These are phyloP conservation scores for Rostrohypoxylon terebratum DNA, from an alignment of 495 filamentous ascomycete species.

Conservation along the genomic window DNA sequence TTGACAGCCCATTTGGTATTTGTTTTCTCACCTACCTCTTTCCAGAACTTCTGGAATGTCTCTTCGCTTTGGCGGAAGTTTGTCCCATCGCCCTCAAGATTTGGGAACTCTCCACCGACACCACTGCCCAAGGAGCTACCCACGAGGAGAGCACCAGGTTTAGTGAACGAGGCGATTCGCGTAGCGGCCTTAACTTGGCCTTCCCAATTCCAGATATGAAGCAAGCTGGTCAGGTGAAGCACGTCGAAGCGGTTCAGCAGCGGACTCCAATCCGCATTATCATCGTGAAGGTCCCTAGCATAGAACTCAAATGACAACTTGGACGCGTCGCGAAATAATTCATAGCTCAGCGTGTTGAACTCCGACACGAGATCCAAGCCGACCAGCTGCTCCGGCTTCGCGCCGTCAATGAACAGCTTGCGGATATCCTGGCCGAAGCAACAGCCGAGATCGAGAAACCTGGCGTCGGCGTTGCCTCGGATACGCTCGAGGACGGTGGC, in stretches of 20 bases:
- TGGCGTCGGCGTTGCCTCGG: slow-evolving; percentile 3
- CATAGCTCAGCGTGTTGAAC: slow-evolving; percentile 13
- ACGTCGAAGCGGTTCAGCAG: slow-evolving; percentile 1
- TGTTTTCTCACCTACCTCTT: slow-evolving; percentile 16
- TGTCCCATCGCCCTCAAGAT: slow-evolving; percentile 8
- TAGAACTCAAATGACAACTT: slow-evolving; percentile 13
- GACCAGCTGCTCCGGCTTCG: slow-evolving; percentile 4
- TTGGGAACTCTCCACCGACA: slow-evolving; percentile 10
- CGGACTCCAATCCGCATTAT: slow-evolving; percentile 8
- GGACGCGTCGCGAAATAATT: slow-evolving; percentile 6
- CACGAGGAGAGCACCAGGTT: not conserved
- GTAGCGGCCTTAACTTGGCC: slow-evolving; percentile 5
- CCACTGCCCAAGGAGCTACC: slow-evolving; percentile 12
- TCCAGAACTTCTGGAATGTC: slow-evolving; percentile 10
- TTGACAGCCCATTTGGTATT: not conserved
- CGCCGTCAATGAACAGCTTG: slow-evolving; percentile 11
- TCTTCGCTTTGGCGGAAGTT: slow-evolving; percentile 15
- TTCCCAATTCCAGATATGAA: slow-evolving; percentile 19
- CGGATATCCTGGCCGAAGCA: slow-evolving; percentile 17
- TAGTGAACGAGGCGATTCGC: slow-evolving; percentile 12
- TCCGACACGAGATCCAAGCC: slow-evolving; percentile 5
- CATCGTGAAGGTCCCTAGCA: slow-evolving; percentile 6
- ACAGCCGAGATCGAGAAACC: slow-evolving; percentile 14
- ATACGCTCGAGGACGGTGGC: not conserved
- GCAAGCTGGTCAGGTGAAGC: slow-evolving; percentile 6